Evolutionary conservation across 2,329 filamentous ascomycete genomes (phyloP).

Genomic region (Trichoderma sp.): DNA sequence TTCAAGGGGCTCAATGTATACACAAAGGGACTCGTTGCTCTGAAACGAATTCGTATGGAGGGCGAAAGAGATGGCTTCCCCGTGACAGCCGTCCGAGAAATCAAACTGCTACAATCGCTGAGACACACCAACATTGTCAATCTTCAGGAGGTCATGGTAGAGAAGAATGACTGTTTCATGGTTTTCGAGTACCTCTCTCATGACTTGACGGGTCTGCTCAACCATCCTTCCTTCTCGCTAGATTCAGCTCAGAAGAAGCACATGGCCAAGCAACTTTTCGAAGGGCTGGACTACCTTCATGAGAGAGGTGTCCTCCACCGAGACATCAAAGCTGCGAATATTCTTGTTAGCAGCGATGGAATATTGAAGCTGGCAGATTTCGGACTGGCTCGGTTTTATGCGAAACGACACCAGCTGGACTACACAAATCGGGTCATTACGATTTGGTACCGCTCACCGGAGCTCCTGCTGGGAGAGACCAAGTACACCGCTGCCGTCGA

Average conservation of each 20-base stretch:
- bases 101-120: constrained; percentile 85
- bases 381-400: constrained; percentile 91
- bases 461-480: constrained; percentile 86
- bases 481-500: constrained; percentile 87
- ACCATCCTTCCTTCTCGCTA: constrained; percentile 87
- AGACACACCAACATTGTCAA: constrained; percentile 80
- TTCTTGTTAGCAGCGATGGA: constrained; percentile 85
- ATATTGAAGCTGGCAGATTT: constrained; percentile 94
- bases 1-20: constrained; percentile 95
- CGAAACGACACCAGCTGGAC: constrained; percentile 85
- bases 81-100: constrained; percentile 85
- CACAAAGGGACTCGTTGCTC: constrained; percentile 75
- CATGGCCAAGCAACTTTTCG: constrained; percentile 86
- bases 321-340: constrained; percentile 98
- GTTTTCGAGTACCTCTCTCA: constrained; percentile 98
- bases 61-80: constrained; percentile 88
- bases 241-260: constrained; percentile 88
- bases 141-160: constrained; percentile 92
- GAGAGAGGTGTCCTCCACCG: constrained; percentile 90
- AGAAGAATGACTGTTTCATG: constrained; percentile 99
- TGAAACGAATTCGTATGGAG: constrained; percentile 93
- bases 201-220: constrained; percentile 89
- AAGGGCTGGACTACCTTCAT: constrained; percentile 91
- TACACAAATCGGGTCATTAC: constrained; percentile 99
- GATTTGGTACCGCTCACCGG: constrained; percentile 93